Percentiles rank a stretch among this genome's conserved stretches.
Conservation (phyloP, 2,329 filamentous ascomycete species). For the Penicillium sp. region DNA sequence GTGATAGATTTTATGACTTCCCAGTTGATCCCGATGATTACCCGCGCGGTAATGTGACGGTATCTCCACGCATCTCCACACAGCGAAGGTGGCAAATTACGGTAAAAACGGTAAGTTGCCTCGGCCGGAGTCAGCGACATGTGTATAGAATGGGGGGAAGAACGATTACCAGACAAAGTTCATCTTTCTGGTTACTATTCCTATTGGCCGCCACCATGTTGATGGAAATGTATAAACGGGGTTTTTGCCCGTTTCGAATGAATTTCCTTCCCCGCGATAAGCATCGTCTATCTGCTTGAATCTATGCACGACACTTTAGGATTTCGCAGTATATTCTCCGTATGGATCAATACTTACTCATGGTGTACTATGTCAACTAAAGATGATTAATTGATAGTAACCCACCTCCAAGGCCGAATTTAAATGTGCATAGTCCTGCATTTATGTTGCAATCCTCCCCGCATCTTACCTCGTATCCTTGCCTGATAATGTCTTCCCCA, state of each 20-base stretch:
- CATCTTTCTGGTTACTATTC: not conserved
- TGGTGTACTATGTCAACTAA: too few relatives aligned
- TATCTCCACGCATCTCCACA: slow-evolving; percentile 25
- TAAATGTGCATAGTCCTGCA: too few relatives aligned
- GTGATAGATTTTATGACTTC: not conserved
- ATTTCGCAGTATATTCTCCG: not conserved
- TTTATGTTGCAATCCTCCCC: too few relatives aligned
- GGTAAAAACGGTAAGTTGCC: slow-evolving; percentile 6
- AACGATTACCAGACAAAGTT: not conserved
- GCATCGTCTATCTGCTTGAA: too few relatives aligned
- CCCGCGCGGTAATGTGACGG: slow-evolving; percentile 15
- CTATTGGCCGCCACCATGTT: slow-evolving; percentile 1
- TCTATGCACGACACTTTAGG: too few relatives aligned
- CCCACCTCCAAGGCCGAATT: too few relatives aligned
- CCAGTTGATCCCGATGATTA: slow-evolving; percentile 20
- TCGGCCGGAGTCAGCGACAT: slow-evolving; percentile 9
- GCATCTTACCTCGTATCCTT: too few relatives aligned
- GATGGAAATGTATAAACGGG: not conserved
- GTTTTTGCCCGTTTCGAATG: not conserved
- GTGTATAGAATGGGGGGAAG: not conserved
- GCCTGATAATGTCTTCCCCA: too few relatives aligned
- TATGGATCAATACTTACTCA: too few relatives aligned
- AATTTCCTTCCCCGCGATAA: not conserved
- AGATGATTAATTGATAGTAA: too few relatives aligned
- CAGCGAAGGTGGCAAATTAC: slow-evolving; percentile 10